Evolutionary conservation across 2,329 filamentous ascomycete genomes (phyloP), one percentile per base, ranked within the genome.

Genomic region (Seiridium cupressi): DNA sequence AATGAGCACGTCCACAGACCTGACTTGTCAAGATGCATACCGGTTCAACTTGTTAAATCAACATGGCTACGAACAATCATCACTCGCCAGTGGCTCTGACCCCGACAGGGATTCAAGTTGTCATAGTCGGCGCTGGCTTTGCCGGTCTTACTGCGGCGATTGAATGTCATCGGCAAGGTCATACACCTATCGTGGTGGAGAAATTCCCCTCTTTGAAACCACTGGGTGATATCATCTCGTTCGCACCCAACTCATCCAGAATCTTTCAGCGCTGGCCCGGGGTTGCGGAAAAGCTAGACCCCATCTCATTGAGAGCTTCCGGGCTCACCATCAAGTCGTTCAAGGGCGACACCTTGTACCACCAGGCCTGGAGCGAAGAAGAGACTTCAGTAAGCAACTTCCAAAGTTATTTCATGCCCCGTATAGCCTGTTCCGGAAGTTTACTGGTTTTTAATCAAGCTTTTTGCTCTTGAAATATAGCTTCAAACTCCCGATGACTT

Each of bases 111-210:
- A 77, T 82, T 66, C 75, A 74, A 49, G 77, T 82, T 44, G 69
- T 83, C 10, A 75, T 83, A 44, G 79, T 82, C 11, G 81, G 81
- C 34, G 76, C 75, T 65, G 84, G 84, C n/a, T 86, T 87, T 61
- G 84, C 82, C 42, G 84, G 84, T 26, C 77, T 87, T 11, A 81
- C 84, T 13, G 82, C 84, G 9, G 84, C 84, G 44, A 85, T 87
- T 61, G 83, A 87, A 68, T 85, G 83, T 67, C 76, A 80, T 51
- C 78, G 81, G 48, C 83, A 86, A 66, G 84, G 84, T 5, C 83
- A 85, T 66, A 70, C 72, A 1, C 81, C 70, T 60, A 70, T 68
- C 46, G 72, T 80, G 13, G 72, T 81, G 46, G 82, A 84, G 60
- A 81, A 78, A 32, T 76, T 81, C 59, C 69, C 76, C 1, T 74